phyloP scores from a whole-genome alignment of 441 rosid species.

The Euphorbia corollata region DNA sequence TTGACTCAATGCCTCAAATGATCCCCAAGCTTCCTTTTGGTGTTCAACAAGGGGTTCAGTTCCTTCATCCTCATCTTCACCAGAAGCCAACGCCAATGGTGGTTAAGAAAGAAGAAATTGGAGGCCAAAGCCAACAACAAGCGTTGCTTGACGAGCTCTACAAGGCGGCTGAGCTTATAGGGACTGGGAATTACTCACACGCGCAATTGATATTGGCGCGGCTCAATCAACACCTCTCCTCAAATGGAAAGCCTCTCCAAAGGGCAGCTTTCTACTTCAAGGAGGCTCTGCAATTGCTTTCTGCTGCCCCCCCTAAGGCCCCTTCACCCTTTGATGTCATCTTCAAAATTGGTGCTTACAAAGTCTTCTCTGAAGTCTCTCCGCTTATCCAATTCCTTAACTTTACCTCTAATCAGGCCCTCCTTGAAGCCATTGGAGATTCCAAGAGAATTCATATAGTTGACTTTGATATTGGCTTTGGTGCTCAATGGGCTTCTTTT shows the following conservation, averaged over 20 bases:
- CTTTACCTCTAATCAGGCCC: constrained; percentile 63
- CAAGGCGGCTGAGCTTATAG: constrained; percentile 53
- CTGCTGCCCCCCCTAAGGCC: constrained; percentile 28
- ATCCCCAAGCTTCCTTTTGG: constrained; percentile 30
- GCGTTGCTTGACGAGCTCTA: constrained; percentile 49
- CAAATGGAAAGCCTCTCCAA: constrained; percentile 51
- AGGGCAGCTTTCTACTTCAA: constrained; percentile 67
- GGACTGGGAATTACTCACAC: constrained; percentile 53
- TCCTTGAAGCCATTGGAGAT: constrained; percentile 49
- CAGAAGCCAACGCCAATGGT: constrained; percentile 21
- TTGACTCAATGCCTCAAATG: constrained; percentile 23
- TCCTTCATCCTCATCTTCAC: constrained; percentile 35
- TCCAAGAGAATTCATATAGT: constrained; percentile 44
- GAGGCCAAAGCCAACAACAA: constrained; percentile 26
- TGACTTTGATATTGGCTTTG: constrained; percentile 62
- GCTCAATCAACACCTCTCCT: constrained; percentile 98
- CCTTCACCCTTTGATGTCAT: constrained; percentile 42
- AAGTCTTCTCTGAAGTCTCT: constrained; percentile 51
- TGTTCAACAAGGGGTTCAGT: constrained; percentile 33
- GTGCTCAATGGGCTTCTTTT: constrained; percentile 74
- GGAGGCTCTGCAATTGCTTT: constrained; percentile 58
- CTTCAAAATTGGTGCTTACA: constrained; percentile 59
- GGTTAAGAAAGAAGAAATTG: constrained; percentile 28
- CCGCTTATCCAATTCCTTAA: constrained; percentile 54
- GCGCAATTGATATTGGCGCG: constrained; percentile 99